Evolutionary conservation across 805 yeast species (phyloP).

Genomic region (Yamadazyma olivae): DNA sequence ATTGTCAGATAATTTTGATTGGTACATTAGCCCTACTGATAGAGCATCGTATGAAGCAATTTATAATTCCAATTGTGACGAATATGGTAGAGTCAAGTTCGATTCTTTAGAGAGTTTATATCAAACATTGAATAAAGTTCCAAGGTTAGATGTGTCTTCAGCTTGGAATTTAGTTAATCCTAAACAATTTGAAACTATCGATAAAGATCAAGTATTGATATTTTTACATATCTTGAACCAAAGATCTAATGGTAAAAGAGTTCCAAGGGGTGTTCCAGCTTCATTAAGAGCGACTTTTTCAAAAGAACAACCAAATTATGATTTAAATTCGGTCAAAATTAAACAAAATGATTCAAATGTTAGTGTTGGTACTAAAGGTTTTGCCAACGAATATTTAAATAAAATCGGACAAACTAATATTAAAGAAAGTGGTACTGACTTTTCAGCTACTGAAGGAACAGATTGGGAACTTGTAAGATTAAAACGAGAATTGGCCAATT

Average conservation of each 20-base stretch:
- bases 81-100: conserved; percentile 75
- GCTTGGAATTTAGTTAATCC: conserved; percentile 98
- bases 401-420: conserved; percentile 52
- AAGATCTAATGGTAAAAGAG: conserved; percentile 76
- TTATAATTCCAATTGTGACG: conserved; percentile 70
- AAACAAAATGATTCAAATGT: conserved; percentile 18
- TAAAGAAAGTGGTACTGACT: conserved; percentile 59
- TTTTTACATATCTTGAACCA: conserved; percentile 90
- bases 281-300: conserved; percentile 88
- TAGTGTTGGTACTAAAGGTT: conserved; percentile 25
- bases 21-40: conserved; percentile 95
- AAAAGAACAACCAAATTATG: conserved; percentile 76
- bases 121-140: conserved; percentile 65
- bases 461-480: conserved; percentile 93
- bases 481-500: conserved; percentile 70
- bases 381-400: conserved; percentile 54
- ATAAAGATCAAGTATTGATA: conserved; percentile 87
- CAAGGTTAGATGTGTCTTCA: conserved; percentile 77
- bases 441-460: conserved; percentile 67
- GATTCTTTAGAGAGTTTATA: conserved; percentile 69
- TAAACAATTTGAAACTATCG: conserved; percentile 79
- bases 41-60: conserved; percentile 73
- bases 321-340: conserved; percentile 39
- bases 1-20: conserved; percentile 72
- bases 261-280: conserved; percentile 95